Evolutionary conservation across 495 filamentous ascomycete genomes (phyloP).

Genomic region (Podospora sp.): DNA sequence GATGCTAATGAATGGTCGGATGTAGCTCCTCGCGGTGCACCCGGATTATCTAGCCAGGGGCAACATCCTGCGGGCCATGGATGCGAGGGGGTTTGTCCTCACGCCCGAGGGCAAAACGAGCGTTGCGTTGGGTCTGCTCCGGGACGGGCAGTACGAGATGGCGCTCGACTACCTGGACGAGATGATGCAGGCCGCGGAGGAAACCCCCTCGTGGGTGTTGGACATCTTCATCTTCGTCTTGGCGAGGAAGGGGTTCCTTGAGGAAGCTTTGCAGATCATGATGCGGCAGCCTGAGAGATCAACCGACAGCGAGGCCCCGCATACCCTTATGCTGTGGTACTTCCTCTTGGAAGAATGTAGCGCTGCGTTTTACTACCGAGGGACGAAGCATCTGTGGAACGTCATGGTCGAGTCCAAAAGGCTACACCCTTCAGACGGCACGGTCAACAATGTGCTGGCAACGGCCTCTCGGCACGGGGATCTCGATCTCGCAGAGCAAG

Average conservation of each 20-base stretch:
- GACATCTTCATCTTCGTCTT: constrained; percentile 73
- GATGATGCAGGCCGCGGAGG: constrained; percentile 60
- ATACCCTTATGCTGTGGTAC: constrained; percentile 56
- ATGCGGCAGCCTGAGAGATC: constrained; percentile 53
- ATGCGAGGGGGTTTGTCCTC: constrained; percentile 68
- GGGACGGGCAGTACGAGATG: constrained; percentile 80
- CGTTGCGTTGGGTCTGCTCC: constrained; percentile 71
- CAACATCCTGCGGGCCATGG: constrained; percentile 70
- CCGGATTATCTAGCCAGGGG: constrained; percentile 78
- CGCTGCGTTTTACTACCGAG: constrained; percentile 40
- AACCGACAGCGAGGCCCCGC: constrained; percentile 46
- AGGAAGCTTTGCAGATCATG: constrained; percentile 71
- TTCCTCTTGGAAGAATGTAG: constrained; percentile 72
- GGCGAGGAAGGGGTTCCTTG: constrained; percentile 68
- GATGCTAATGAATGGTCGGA: constrained; percentile 22
- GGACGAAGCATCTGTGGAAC: constrained; percentile 58
- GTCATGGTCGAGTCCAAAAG: constrained; percentile 63
- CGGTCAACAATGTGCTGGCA: constrained; percentile 66
- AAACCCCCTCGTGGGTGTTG: constrained; percentile 69
- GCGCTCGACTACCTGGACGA: constrained; percentile 72
- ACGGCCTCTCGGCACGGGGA: constrained; percentile 69
- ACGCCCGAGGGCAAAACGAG: constrained; percentile 65
- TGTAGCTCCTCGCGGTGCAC: constrained; percentile 74
- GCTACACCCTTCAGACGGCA: constrained; percentile 66
- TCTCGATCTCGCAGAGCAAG: constrained; percentile 65